Conservation (phyloP, 2,329 filamentous ascomycete genomes). For the Fusarium sublunatum region DNA sequence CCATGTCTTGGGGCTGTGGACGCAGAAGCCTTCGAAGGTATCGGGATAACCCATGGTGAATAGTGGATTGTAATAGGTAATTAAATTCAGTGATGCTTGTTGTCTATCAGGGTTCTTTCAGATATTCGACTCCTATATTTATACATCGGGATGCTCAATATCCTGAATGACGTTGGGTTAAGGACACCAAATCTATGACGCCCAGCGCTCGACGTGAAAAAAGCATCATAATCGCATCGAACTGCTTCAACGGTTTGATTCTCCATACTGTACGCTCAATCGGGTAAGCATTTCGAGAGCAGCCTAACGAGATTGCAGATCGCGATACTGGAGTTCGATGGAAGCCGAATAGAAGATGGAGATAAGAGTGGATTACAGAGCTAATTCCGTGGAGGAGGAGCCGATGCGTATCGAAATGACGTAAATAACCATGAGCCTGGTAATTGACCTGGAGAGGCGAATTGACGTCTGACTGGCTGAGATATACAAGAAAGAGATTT, state of each 20-base stretch:
- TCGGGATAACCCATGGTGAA: conserved; percentile 58
- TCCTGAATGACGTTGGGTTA: conserved; percentile 20
- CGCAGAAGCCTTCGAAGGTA: conserved; percentile 57
- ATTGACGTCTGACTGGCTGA: neutral
- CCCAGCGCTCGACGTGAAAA: neutral
- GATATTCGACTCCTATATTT: conserved; percentile 8
- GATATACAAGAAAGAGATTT: neutral
- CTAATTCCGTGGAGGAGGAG: conserved; percentile 11
- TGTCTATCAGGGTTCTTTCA: conserved; percentile 28
- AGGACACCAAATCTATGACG: conserved; percentile 25
- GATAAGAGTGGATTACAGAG: conserved; percentile 2
- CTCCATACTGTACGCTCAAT: conserved; percentile 6
- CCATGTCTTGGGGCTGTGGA: conserved; percentile 57
- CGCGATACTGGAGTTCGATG: conserved; percentile 14
- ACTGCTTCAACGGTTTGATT: neutral
- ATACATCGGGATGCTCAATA: conserved; percentile 5
- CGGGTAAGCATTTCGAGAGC: conserved; percentile 13
- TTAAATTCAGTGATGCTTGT: neutral
- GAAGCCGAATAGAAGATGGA: conserved; percentile 19
- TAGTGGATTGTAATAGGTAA: neutral
- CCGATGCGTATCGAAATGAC: conserved; percentile 20
- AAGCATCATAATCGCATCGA: conserved; percentile 12
- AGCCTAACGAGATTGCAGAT: conserved; percentile 3
- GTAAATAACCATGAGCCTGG: conserved; percentile 5
- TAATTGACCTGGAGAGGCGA: conserved; percentile 3